Conservation (phyloP, 2,329 filamentous ascomycete species). For the Diaporthe capsici region DNA sequence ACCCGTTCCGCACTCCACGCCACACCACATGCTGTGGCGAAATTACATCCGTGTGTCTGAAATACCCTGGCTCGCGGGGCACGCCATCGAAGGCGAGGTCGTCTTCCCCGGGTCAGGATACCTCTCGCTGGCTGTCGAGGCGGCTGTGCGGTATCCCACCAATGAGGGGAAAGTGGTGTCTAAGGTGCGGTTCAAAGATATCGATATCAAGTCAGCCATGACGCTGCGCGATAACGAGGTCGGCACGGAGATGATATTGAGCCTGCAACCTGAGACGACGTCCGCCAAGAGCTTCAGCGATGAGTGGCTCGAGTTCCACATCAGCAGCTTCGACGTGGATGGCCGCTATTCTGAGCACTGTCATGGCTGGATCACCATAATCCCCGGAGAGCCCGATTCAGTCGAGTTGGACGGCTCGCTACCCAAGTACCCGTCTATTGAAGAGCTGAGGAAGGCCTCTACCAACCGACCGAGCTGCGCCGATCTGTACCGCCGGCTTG, state of each 20-base stretch:
- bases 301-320: conserved; percentile 32
- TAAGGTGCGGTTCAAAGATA: not conserved
- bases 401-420: conserved; percentile 7
- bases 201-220: conserved; percentile 25
- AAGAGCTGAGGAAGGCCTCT: not conserved
- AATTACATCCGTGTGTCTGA: conserved; percentile 45
- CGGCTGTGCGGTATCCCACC: conserved; percentile 35
- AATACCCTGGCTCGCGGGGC: conserved; percentile 56
- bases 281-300: conserved; percentile 16
- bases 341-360: conserved; percentile 16
- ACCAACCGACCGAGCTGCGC: conserved; percentile 16
- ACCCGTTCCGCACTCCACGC: not conserved
- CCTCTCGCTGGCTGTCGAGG: conserved; percentile 44
- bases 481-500: conserved; percentile 14
- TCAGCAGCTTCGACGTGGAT: conserved; percentile 23
- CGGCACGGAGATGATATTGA: conserved; percentile 49
- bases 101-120: conserved; percentile 55
- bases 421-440: not conserved
- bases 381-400: not conserved
- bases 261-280: conserved; percentile 43
- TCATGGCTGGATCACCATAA: not conserved
- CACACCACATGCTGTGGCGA: conserved; percentile 29
- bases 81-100: conserved; percentile 48
- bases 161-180: not conserved
- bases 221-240: conserved; percentile 48